These are phyloP conservation scores for Microcos paniculata DNA, from an alignment of 345 rosid species.

Conservation along the genomic window DNA sequence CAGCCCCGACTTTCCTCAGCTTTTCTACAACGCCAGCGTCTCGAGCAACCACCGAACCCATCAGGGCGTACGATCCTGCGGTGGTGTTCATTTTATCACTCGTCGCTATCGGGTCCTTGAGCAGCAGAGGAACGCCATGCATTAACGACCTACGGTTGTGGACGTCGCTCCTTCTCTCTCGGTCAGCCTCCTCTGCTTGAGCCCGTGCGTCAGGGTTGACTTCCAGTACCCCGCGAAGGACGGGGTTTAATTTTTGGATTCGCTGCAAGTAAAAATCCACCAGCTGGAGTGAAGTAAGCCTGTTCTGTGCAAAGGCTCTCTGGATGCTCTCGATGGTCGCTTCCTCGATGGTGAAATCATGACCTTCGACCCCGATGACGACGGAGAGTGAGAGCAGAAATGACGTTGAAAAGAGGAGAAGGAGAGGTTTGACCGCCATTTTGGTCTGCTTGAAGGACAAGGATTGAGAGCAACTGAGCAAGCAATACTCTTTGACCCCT, in stretches of 20 bases:
- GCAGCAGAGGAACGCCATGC: slow-evolving; percentile 53
- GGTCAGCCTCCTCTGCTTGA: slow-evolving; percentile 40
- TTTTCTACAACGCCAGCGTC: slow-evolving; percentile 50
- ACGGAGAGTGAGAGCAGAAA: not conserved
- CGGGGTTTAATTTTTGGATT: slow-evolving; percentile 33
- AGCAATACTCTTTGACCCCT: not conserved
- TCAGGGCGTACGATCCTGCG: slow-evolving; percentile 46
- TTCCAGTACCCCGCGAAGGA: slow-evolving; percentile 36
- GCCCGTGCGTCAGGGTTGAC: slow-evolving; percentile 36
- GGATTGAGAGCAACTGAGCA: not conserved
- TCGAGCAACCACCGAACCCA: slow-evolving; percentile 38
- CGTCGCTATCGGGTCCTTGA: slow-evolving; percentile 54
- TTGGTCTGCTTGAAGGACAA: not conserved
- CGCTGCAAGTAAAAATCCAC: slow-evolving; percentile 31
- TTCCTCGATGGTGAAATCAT: slow-evolving; percentile 30
- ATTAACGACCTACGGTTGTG: slow-evolving; percentile 1
- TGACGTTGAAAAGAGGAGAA: not conserved
- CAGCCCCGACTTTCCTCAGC: slow-evolving; percentile 45
- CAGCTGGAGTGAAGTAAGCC: slow-evolving; percentile 42
- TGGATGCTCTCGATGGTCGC: slow-evolving; percentile 35
- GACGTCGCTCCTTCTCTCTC: slow-evolving; percentile 19
- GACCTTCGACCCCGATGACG: not conserved
- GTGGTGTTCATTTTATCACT: slow-evolving; percentile 53
- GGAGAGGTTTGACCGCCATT: slow-evolving; percentile 1
- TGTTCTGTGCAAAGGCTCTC: slow-evolving; percentile 32